Evolutionary conservation across 106 monocot species (phyloP), one percentile per base, ranked within the genome.

Genomic region (Amphibolis antarctica): DNA sequence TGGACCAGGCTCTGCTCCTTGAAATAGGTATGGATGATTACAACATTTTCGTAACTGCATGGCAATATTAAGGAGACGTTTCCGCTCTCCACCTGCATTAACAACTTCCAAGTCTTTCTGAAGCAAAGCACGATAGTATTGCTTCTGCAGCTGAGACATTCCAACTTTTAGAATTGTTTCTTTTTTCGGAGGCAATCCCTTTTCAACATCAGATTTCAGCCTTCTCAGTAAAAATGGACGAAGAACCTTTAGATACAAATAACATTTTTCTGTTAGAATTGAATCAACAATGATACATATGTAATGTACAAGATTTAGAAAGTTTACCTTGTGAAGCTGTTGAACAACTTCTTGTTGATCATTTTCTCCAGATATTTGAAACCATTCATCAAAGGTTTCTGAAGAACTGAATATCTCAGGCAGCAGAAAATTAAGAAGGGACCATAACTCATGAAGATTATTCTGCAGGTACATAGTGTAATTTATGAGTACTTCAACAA

Each of bases 271-370:
- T 17, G 55, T 47, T 11, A 69, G 27, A 12, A 49, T 2, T 20
- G 53, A 57, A 20, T 43, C 52, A 63, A 42, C 17, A 49, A 59
- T n/a, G 22, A 28, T 22, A 26, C 19, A 28, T 48, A 36, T 18
- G n/a, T n/a, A n/a, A n/a, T n/a, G n/a, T n/a, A n/a, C n/a, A n/a
- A n/a, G 13, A 21, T 46, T 10, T 30, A 15, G 36, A 49, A 22
- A 29, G 55, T 25, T 70, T 51, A 98, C 96, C 90, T 98, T 98
- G 61, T 98, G 96, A 63, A 98, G 90, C 71, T 98, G 96, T 75
- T 98, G 96, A 65, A 98, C 90, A 66, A 98, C 96, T 69, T 98
- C 96, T 45, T 90, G 89, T 49, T 98, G 90, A 77, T 98, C 96
- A 74, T 98, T 90, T 60, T 98, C 96, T 42, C 84, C 96, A 54